Evolutionary conservation across 2,329 filamentous ascomycete genomes (phyloP).

Genomic region (Exophiala calicioides): DNA sequence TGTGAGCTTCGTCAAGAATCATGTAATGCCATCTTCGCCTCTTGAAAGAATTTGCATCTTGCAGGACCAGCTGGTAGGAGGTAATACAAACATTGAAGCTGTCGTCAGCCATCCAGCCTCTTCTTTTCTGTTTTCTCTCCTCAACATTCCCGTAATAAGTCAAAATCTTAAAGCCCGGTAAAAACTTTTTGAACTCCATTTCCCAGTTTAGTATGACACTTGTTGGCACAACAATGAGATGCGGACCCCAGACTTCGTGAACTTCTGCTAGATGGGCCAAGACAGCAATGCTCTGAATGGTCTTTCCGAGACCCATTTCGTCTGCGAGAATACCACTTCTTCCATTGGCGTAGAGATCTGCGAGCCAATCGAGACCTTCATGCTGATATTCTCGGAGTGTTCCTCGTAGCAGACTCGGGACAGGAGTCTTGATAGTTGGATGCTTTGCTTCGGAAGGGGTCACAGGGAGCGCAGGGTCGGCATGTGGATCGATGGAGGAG

Average conservation of each 20-base stretch:
- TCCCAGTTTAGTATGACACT: slow-evolving; percentile 99
- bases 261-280: slow-evolving; percentile 89
- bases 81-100: slow-evolving; percentile 98
- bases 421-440: slow-evolving; percentile 33
- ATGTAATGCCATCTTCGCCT: slow-evolving; percentile 95
- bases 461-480: slow-evolving; percentile 29
- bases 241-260: slow-evolving; percentile 91
- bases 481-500: slow-evolving; percentile 42
- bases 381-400: slow-evolving; percentile 95
- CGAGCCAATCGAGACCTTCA: slow-evolving; percentile 95
- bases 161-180: slow-evolving; percentile 95
- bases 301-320: slow-evolving; percentile 98
- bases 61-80: slow-evolving; percentile 92
- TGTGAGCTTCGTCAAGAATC: slow-evolving; percentile 96
- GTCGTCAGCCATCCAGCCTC: slow-evolving; percentile 90
- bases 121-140: slow-evolving; percentile 85
- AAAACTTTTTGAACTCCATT: slow-evolving; percentile 99
- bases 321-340: slow-evolving; percentile 97
- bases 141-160: slow-evolving; percentile 95
- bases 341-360: slow-evolving; percentile 83
- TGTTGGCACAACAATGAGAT: slow-evolving; percentile 93
- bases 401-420: slow-evolving; percentile 78
- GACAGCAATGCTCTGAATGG: slow-evolving; percentile 94
- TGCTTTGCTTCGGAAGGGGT: slow-evolving; percentile 27
- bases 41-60: slow-evolving; percentile 92